Evolutionary conservation across 1,139 yeast genomes (phyloP).

Genomic region (Taiozyma sp.): DNA sequence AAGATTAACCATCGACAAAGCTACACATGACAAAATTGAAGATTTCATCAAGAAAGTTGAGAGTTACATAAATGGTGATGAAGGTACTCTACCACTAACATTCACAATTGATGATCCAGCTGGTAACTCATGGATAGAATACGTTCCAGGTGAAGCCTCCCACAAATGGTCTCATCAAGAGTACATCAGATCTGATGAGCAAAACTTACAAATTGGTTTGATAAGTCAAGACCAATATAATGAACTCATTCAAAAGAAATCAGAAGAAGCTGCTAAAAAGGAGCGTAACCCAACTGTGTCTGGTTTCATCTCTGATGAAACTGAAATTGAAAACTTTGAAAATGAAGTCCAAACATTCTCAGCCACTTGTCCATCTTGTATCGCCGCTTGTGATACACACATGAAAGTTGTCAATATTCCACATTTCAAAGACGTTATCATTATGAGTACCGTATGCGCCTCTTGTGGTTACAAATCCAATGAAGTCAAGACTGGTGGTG

Average conservation of each 20-base stretch:
- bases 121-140: conserved; percentile 97
- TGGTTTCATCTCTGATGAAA: conserved; percentile 58
- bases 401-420: conserved; percentile 98
- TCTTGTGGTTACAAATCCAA: conserved; percentile 94
- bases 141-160: conserved; percentile 77
- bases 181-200: conserved; percentile 83
- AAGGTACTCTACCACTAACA: conserved; percentile 70
- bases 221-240: conserved; percentile 75
- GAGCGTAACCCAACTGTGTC: conserved; percentile 46
- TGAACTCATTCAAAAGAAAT: conserved; percentile 31
- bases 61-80: conserved; percentile 55
- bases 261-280: conserved; percentile 31
- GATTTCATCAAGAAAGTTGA: conserved; percentile 58
- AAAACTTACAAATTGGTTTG: conserved; percentile 82
- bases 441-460: conserved; percentile 93
- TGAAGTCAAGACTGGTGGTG: conserved; percentile 98
- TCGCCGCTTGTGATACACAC: conserved; percentile 76
- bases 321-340: conserved; percentile 78
- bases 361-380: conserved; percentile 92
- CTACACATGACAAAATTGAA: conserved; percentile 67
- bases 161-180: conserved; percentile 90
- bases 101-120: conserved; percentile 88
- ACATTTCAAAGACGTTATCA: conserved; percentile 93
- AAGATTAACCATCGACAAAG: conserved; percentile 70
- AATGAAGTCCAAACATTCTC: conserved; percentile 91